Percentiles rank a stretch among this genome's conserved stretches.
phyloP scores from a whole-genome alignment of 148 eudicot species.

The Fagopyrum tataricum region DNA sequence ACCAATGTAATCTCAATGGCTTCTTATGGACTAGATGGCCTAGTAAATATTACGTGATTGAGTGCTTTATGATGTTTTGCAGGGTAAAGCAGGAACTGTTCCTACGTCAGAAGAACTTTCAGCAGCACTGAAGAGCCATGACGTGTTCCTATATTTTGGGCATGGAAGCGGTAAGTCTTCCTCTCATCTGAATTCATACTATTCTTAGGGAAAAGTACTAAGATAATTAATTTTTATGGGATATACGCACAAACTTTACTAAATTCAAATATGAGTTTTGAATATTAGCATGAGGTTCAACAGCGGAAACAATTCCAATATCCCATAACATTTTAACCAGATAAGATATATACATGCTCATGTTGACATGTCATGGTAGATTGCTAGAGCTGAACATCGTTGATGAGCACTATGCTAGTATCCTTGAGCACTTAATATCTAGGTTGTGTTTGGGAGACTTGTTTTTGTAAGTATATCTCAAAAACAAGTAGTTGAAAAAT shows the following conservation, averaged over 20 bases:
- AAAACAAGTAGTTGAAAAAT: too few species aligned
- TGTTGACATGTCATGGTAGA: background rate
- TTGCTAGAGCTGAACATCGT: background rate
- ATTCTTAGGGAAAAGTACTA: background rate
- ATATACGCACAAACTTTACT: background rate
- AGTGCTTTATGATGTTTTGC: conserved; percentile 13
- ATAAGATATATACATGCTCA: background rate
- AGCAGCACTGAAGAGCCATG: conserved; percentile 65
- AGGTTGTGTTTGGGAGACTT: too few species aligned
- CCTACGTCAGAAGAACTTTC: conserved; percentile 64
- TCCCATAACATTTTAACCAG: background rate
- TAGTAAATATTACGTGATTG: background rate
- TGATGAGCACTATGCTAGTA: background rate
- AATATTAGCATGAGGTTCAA: background rate
- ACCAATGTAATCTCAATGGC: conserved; percentile 10
- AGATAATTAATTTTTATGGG: background rate
- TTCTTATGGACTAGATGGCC: background rate
- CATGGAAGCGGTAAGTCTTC: conserved; percentile 86
- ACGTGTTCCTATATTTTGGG: conserved; percentile 80
- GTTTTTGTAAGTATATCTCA: too few species aligned
- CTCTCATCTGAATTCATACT: background rate
- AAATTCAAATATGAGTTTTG: background rate
- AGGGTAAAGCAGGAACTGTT: conserved; percentile 74
- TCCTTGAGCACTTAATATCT: background rate
- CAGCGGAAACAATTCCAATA: background rate